Evolutionary conservation across 345 rosid genomes (phyloP).

Genomic region (Melaleuca quinquenervia): DNA sequence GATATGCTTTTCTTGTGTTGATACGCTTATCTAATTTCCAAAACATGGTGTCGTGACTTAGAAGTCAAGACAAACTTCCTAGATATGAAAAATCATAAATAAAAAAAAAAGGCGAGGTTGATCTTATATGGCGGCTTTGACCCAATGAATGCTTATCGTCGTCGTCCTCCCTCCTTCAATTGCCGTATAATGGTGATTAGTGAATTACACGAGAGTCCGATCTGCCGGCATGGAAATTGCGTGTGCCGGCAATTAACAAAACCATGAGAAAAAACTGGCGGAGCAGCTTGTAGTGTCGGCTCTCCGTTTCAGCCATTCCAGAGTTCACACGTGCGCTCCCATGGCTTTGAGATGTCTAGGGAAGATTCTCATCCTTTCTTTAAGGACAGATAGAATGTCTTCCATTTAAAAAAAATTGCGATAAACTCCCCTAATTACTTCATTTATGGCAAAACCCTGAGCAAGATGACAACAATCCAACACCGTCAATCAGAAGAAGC

Average conservation of each 20-base stretch:
- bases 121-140: neutral
- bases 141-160: neutral
- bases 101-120: neutral
- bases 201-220: neutral
- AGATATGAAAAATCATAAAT: rapidly evolving
- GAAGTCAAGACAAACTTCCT: neutral
- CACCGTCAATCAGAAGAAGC: neutral
- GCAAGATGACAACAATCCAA: neutral
- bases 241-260: rapidly evolving
- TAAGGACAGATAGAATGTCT: neutral
- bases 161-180: neutral
- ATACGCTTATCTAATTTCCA: neutral
- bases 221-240: neutral
- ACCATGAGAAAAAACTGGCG: neutral
- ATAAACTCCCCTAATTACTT: neutral
- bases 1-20: neutral
- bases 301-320: too few species aligned
- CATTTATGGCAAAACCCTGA: neutral
- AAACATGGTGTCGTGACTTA: rapidly evolving
- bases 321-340: neutral
- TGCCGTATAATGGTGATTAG: neutral
- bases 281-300: neutral
- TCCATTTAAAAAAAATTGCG: neutral
- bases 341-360: neutral
- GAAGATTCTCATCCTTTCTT: neutral